A percentile compares a stretch with the other conserved stretches of the same genome.
phyloP scores from a whole-genome alignment of 208 protist species.

The Trypanosoma cruzi region DNA sequence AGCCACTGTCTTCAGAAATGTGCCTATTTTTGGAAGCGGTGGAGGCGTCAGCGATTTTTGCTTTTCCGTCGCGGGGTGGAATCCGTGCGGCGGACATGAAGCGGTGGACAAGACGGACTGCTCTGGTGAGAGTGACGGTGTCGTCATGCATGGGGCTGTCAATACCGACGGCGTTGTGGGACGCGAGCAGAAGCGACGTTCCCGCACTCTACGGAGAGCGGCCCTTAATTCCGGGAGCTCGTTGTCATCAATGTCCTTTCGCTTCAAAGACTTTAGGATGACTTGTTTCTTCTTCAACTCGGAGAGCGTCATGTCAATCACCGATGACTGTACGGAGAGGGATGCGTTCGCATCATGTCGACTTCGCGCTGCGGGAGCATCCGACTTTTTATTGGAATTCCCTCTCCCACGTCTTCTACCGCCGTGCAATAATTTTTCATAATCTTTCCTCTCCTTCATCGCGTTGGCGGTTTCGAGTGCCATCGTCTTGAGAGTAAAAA shows the following conservation, averaged over 20 bases:
- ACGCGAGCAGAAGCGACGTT: conserved; percentile 23
- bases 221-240: conserved; percentile 63
- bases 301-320: conserved; percentile 33
- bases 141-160: conserved; percentile 32
- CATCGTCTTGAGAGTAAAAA: conserved; percentile 49
- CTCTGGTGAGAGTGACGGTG: conserved; percentile 16
- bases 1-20: not conserved
- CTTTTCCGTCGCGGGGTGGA: not conserved
- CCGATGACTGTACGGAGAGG: not conserved
- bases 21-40: not conserved
- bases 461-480: conserved; percentile 42
- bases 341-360: not conserved
- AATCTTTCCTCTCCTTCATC: not conserved
- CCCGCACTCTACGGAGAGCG: conserved; percentile 29
- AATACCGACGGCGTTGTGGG: conserved; percentile 28
- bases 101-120: not conserved
- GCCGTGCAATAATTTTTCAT: not conserved
- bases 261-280: conserved; percentile 78
- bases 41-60: not conserved
- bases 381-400: not conserved
- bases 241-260: conserved; percentile 67
- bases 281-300: conserved; percentile 55
- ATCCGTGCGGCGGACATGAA: not conserved
- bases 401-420: not conserved
- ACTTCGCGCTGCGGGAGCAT: not conserved